Evolutionary conservation across 1,139 yeast genomes (phyloP).

Genomic region (Geotrichum macrosporum): DNA sequence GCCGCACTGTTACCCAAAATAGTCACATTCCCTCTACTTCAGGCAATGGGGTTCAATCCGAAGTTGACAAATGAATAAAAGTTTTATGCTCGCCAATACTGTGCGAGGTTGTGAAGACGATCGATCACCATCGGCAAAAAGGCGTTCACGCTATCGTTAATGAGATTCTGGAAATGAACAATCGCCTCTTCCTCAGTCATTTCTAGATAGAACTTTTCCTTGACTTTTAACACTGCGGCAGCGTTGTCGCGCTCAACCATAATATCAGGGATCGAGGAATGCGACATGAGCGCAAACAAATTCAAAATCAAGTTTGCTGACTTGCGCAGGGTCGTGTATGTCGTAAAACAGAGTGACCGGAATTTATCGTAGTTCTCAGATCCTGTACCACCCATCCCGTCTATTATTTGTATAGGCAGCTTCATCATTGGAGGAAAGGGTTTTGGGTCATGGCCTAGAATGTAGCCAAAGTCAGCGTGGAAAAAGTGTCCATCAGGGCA

Average conservation of each 20-base stretch:
- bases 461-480: conserved; percentile 97
- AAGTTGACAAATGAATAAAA: neutral
- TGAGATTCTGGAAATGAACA: conserved; percentile 84
- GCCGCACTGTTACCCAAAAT: too few relatives aligned
- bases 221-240: conserved; percentile 74
- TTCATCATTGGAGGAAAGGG: conserved; percentile 99
- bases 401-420: conserved; percentile 91
- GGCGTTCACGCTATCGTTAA: conserved; percentile 91
- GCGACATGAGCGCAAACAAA: conserved; percentile 88
- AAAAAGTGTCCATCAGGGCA: conserved; percentile 76
- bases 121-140: conserved; percentile 92
- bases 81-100: conserved; percentile 93
- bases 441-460: conserved; percentile 93
- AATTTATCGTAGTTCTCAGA: conserved; percentile 83
- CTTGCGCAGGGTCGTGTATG: conserved; percentile 84
- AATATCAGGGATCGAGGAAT: conserved; percentile 88
- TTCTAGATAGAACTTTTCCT: conserved; percentile 88
- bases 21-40: too few relatives aligned
- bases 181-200: conserved; percentile 96
- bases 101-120: conserved; percentile 89
- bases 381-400: conserved; percentile 93
- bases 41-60: too few relatives aligned
- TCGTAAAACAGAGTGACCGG: conserved; percentile 89
- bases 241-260: conserved; percentile 62
- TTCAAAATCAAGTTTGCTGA: conserved; percentile 86